phyloP scores from a whole-genome alignment of 345 rosid species.

The Psidium guajava region DNA sequence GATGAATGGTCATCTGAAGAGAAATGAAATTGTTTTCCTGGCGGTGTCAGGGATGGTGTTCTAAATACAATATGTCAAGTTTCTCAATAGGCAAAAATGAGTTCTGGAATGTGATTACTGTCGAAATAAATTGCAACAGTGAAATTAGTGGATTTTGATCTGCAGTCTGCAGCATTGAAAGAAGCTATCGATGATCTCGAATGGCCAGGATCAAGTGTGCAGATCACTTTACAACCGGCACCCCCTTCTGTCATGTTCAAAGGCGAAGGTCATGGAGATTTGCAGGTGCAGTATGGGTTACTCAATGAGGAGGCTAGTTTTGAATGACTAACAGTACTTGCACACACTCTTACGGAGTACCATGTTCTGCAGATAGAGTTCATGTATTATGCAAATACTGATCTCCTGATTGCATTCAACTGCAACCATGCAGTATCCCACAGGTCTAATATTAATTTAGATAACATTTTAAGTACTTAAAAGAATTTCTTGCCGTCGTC shows the following conservation, averaged over 20 bases:
- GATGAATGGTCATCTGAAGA: background rate
- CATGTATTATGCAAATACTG: conserved; percentile 69
- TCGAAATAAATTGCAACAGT: background rate
- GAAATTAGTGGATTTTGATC: background rate
- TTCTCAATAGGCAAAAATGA: background rate
- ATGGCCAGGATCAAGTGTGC: conserved; percentile 88
- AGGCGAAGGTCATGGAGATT: conserved; percentile 91
- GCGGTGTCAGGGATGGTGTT: background rate
- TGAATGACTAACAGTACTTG: background rate
- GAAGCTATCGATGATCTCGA: conserved; percentile 96
- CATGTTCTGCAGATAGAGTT: conserved; percentile 56
- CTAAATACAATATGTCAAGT: background rate
- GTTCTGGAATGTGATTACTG: background rate
- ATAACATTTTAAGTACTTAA: background rate
- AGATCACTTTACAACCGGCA: conserved; percentile 45
- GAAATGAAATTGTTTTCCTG: background rate
- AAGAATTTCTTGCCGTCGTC: background rate
- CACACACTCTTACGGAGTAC: background rate
- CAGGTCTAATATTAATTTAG: conserved; percentile 22
- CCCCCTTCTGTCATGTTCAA: conserved; percentile 72
- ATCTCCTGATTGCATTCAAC: conserved; percentile 70
- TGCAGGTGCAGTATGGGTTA: conserved; percentile 48
- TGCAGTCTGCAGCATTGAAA: conserved; percentile 78
- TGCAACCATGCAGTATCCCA: conserved; percentile 62
- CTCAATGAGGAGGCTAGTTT: background rate